Base-by-base conservation (phyloP, 2,329 filamentous ascomycete species). In the Fusarium subglutinans region DNA sequence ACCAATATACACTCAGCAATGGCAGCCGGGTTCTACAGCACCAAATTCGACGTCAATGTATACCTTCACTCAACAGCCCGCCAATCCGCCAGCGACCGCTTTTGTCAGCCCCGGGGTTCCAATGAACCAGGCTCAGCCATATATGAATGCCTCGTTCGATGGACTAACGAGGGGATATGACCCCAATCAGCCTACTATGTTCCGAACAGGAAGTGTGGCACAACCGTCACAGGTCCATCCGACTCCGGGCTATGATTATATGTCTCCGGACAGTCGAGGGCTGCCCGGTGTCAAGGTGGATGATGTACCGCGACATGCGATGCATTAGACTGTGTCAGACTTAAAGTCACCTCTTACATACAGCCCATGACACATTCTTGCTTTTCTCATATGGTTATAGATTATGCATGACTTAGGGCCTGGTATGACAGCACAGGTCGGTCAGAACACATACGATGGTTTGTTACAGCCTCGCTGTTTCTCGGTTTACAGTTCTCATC, bases 11-110 rank as follows among this genome's bases (percentile, higher is more conserved):
- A 70, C 80, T 12, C 82, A 82, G 35, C 77, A 81, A 15, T 88
- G 86, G 87, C 85, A 85, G 69, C 79, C 84, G 28, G 79, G 79
- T 20, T 85, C 86, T 7, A 81, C 83, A 2, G 81, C 84, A 1
- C 79, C 86, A 0, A 83, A 78, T 41, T 82, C 82, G 6, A 78
- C 85, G 2, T 73, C 85, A 1, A 79, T 88, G 69, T 89, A 89
- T 71, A 77, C 85, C 3, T 88, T 86, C 58, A 81, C 83, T 20
- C 77, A 82, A 12, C 84, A 87, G 59, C 82, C 83, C 28, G 70
- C 80, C 9, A 77, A 79, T 17, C 58, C 80, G 20, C 71, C 80
- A 38, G 73, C 79, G 38, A 63, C 80, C 4, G 72, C 81, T 2
- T 84, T 82, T 66, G 78, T 81, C 26, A 77, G 73, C 40, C 76